These are phyloP conservation scores for Seiridium unicorne DNA, from an alignment of 2,329 filamentous ascomycete genomes.

Conservation along the genomic window DNA sequence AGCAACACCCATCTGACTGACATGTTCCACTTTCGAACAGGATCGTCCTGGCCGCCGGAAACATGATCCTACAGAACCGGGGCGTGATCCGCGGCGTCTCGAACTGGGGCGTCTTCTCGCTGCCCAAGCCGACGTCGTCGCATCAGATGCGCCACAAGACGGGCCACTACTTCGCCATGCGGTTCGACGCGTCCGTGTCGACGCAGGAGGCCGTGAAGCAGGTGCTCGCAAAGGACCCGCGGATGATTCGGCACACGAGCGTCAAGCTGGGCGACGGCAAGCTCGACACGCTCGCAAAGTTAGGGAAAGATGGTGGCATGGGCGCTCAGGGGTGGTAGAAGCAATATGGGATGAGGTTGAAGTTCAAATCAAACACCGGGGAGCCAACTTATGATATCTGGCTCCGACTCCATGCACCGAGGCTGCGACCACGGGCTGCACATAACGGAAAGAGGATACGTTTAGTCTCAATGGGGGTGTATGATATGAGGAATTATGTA, in stretches of 20 bases:
- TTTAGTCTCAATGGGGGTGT: background rate
- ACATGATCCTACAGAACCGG: constrained; percentile 75
- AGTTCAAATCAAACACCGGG: too few species aligned
- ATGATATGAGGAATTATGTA: background rate
- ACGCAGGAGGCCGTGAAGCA: constrained; percentile 74
- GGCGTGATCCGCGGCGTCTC: constrained; percentile 89
- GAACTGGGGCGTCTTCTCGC: constrained; percentile 92
- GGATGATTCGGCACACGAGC: constrained; percentile 83
- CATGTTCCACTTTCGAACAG: too few species aligned
- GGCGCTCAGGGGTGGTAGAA: constrained; percentile 3
- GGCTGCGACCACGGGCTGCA: background rate
- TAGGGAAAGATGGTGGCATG: constrained; percentile 34
- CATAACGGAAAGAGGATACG: background rate
- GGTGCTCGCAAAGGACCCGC: constrained; percentile 80
- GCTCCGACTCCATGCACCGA: too few species aligned
- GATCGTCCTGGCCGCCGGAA: constrained; percentile 83
- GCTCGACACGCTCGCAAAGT: constrained; percentile 48
- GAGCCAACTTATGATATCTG: too few species aligned
- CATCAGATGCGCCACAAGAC: constrained; percentile 80
- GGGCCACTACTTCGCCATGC: constrained; percentile 97
- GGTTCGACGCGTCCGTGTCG: constrained; percentile 76
- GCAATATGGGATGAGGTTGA: too few species aligned
- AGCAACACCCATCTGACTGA: constrained; percentile 8
- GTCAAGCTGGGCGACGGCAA: constrained; percentile 77
- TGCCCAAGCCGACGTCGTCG: constrained; percentile 75